These are phyloP conservation scores for Pythium rhizo-oryzae DNA, from an alignment of 352 stramenopile genomes.

Conservation along the genomic window DNA sequence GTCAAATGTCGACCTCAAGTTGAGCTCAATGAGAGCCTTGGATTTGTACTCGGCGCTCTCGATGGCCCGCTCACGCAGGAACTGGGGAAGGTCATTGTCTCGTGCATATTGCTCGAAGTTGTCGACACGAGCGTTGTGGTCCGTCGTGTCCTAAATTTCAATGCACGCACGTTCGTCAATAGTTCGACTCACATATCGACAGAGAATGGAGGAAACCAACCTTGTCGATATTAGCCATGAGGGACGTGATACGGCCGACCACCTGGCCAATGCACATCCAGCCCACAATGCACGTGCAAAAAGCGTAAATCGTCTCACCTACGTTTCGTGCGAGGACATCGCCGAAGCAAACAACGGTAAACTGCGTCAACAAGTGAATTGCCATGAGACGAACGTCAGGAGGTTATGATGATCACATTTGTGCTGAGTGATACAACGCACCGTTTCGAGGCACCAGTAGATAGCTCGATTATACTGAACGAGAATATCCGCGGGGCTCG, in stretches of 20 bases:
- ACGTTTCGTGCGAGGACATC: constrained; percentile 64
- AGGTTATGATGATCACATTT: too few species aligned
- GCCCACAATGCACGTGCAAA: constrained; percentile 64
- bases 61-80: constrained; percentile 50
- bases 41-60: constrained; percentile 61
- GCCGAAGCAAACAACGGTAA: constrained; percentile 79
- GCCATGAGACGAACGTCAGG: too few species aligned
- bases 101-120: constrained; percentile 71
- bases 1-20: constrained; percentile 38
- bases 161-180: too few species aligned
- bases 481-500: constrained; percentile 43
- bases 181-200: too few species aligned
- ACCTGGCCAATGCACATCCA: constrained; percentile 81
- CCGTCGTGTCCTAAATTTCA: constrained; percentile 36
- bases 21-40: constrained; percentile 49
- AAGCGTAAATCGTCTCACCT: constrained; percentile 55
- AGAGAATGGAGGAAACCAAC: too few species aligned
- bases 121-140: constrained; percentile 50
- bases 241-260: constrained; percentile 63
- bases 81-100: constrained; percentile 41
- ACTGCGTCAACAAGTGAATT: constrained; percentile 48
- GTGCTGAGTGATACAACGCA: constrained; percentile 32
- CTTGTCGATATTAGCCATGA: constrained; percentile 71
- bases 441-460: constrained; percentile 75
- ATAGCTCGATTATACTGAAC: constrained; percentile 73